A percentile compares a stretch with the other conserved stretches of the same genome.
Conservation (phyloP, 768 basidiomycete species). For the Lentinula boryana region DNA sequence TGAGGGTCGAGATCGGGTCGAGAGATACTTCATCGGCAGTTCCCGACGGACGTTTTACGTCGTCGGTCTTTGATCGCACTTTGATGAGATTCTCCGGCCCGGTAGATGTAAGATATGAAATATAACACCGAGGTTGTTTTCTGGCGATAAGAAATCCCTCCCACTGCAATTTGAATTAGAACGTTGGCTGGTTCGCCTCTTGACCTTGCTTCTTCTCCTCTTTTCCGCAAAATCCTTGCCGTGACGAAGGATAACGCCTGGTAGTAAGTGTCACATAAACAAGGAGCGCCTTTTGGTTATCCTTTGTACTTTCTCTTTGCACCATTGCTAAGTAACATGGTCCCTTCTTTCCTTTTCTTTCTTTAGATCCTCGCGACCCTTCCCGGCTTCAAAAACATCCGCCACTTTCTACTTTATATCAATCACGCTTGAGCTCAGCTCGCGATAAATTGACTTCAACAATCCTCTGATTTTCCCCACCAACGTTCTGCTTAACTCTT, state of each 20-base stretch:
- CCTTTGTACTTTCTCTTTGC: background rate
- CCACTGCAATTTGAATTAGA: background rate
- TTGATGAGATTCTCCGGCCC: background rate
- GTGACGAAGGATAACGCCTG: slow-evolving; percentile 44
- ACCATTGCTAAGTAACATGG: background rate
- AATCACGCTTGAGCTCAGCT: slow-evolving; percentile 68
- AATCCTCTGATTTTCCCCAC: slow-evolving; percentile 19
- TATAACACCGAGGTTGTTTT: background rate
- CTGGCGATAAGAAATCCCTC: background rate
- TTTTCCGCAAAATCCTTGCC: slow-evolving; percentile 32
- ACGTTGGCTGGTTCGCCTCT: background rate
- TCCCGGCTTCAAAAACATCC: slow-evolving; percentile 69
- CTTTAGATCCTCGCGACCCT: slow-evolving; percentile 86
- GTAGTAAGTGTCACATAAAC: slow-evolving; percentile 22
- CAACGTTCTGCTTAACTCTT: slow-evolving; percentile 36
- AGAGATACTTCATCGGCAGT: background rate
- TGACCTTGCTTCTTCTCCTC: slow-evolving; percentile 16
- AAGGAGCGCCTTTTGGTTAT: slow-evolving; percentile 17
- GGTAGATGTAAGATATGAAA: background rate
- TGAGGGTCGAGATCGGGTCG: too few species aligned
- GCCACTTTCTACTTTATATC: slow-evolving; percentile 26
- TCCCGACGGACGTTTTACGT: background rate
- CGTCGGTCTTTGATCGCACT: background rate
- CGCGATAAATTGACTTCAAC: slow-evolving; percentile 34
- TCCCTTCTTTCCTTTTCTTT: background rate